Conservation (phyloP, 129 eudicot species). For the Tagetes patula region DNA sequence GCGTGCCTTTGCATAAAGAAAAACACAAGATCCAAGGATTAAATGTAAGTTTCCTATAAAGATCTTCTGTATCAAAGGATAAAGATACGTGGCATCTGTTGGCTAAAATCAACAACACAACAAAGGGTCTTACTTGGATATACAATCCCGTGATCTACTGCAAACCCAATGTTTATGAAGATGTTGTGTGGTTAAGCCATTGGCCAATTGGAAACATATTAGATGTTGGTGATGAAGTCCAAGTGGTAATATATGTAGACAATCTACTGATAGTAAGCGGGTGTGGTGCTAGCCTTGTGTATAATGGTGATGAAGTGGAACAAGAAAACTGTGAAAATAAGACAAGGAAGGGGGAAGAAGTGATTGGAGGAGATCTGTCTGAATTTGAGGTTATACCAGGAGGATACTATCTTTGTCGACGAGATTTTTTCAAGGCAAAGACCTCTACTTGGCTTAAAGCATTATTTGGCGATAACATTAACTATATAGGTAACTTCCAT, state of each 20-base stretch:
- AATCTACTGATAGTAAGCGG: neutral
- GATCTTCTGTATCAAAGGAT: neutral
- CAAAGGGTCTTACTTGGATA: conserved; percentile 18
- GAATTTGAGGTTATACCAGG: conserved; percentile 2
- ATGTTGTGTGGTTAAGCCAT: conserved; percentile 5
- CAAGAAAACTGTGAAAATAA: neutral
- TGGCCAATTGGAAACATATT: neutral
- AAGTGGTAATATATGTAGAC: neutral
- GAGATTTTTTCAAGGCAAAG: neutral
- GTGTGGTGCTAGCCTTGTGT: conserved; percentile 23
- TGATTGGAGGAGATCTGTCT: conserved; percentile 20
- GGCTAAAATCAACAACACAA: neutral
- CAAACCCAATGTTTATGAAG: conserved; percentile 5
- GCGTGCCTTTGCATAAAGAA: neutral
- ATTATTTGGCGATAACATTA: neutral
- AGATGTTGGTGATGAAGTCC: conserved; percentile 14
- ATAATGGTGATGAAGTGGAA: neutral
- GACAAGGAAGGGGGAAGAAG: neutral
- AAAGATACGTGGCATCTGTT: neutral
- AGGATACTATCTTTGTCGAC: conserved; percentile 14
- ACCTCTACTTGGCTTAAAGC: neutral
- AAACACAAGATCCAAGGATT: conserved; percentile 6
- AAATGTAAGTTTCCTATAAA: neutral
- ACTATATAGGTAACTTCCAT: neutral
- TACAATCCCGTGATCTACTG: conserved; percentile 13